Conservation (phyloP, 108 stramenopile genomes). For the Skeletonema grethae region DNA sequence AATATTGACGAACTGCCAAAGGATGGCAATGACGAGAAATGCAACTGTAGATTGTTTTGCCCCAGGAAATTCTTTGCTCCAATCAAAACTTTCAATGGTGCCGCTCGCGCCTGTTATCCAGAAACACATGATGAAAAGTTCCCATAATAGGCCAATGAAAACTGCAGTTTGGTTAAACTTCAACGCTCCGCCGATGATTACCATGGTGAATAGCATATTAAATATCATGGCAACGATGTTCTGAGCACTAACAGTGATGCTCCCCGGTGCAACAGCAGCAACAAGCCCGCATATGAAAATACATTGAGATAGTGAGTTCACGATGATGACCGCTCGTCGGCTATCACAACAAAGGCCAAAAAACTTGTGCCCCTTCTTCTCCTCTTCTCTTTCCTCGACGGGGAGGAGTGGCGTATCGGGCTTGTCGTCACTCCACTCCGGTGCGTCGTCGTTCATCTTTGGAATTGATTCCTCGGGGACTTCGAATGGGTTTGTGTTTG, state of each 20-base stretch:
- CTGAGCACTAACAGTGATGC: neutral
- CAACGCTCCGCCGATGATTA: neutral
- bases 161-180: neutral
- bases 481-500: neutral
- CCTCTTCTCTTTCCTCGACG: neutral
- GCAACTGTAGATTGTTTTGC: neutral
- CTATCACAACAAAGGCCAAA: neutral
- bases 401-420: neutral
- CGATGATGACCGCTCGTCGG: neutral
- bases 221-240: neutral
- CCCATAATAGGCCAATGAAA: neutral
- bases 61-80: neutral
- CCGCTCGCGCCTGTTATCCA: neutral
- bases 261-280: neutral
- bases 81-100: neutral
- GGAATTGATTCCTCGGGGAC: neutral
- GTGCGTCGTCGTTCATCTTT: neutral
- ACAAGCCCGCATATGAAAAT: neutral
- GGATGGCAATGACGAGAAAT: neutral
- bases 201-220: neutral
- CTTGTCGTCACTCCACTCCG: neutral
- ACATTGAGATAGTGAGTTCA: neutral
- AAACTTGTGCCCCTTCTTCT: constrained; percentile 7
- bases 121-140: neutral
- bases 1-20: constrained; percentile 9